Conservation (phyloP, 2,329 filamentous ascomycete genomes). For the Volutella citrinella region DNA sequence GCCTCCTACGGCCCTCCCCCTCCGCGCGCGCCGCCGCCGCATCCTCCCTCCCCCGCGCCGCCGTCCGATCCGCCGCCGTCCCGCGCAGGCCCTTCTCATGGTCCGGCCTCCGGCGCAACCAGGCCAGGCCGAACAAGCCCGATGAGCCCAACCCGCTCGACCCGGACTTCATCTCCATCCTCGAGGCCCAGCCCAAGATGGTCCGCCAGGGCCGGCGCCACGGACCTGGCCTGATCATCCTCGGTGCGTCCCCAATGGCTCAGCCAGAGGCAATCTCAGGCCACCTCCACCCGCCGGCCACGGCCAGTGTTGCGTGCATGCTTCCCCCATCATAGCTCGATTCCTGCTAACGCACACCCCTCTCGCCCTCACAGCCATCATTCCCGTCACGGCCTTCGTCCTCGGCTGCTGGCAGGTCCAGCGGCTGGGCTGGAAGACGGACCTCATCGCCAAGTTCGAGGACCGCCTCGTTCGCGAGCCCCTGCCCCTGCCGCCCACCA, state of each 20-base stretch:
- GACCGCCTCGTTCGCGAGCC: constrained; percentile 85
- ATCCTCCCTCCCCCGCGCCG: constrained; percentile 12
- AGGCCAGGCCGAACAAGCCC: constrained; percentile 12
- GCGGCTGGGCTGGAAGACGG: constrained; percentile 89
- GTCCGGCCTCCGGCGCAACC: constrained; percentile 17
- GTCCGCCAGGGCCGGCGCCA: constrained; percentile 72
- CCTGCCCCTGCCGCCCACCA: constrained; percentile 75
- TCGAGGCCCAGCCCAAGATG: constrained; percentile 80
- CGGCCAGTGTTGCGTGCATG: too few relatives aligned
- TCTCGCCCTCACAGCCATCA: constrained; percentile 56
- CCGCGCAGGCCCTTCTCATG: constrained; percentile 16
- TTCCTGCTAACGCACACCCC: not conserved
- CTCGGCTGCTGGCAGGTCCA: constrained; percentile 96
- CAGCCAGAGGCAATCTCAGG: too few relatives aligned
- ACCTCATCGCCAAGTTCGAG: constrained; percentile 86
- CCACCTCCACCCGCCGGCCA: too few relatives aligned
- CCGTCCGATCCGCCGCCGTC: constrained; percentile 6
- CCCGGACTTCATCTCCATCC: constrained; percentile 76
- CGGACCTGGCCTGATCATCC: constrained; percentile 75
- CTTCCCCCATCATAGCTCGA: constrained; percentile 1
- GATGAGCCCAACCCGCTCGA: constrained; percentile 60
- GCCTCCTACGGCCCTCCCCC: constrained; percentile 12
- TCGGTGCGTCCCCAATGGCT: constrained; percentile 57
- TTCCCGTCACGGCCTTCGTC: constrained; percentile 85
- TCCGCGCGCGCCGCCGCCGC: constrained; percentile 10